phyloP scores from a whole-genome alignment of 176 grass and related monocot genomes.

The Bonia amplexicaulis region DNA sequence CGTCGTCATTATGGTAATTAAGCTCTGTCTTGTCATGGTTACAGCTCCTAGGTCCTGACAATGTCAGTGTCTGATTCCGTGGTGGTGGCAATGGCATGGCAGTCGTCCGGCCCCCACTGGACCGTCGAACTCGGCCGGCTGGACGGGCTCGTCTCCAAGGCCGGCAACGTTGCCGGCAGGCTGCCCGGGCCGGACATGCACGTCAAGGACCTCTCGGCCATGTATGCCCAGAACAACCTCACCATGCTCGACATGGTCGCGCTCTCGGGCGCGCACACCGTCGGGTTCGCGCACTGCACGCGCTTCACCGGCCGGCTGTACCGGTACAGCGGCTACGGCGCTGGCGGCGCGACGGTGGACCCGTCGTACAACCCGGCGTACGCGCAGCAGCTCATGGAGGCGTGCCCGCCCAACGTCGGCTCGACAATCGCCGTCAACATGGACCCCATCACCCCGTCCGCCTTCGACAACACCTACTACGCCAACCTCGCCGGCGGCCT shows the following conservation, averaged over 20 bases:
- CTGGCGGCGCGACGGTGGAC: neutral
- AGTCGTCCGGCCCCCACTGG: constrained; percentile 56
- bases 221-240: constrained; percentile 36
- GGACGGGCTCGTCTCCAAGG: constrained; percentile 46
- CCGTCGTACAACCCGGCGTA: constrained; percentile 27
- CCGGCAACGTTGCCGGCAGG: constrained; percentile 21
- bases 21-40: neutral
- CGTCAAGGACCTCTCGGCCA: constrained; percentile 15
- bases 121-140: constrained; percentile 53
- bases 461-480: constrained; percentile 74
- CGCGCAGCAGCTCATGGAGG: constrained; percentile 38
- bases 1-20: constrained; percentile 48
- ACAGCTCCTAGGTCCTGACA: neutral
- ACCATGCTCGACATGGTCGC: constrained; percentile 41
- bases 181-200: constrained; percentile 27
- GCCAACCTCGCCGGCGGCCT: constrained; percentile 38
- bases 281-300: constrained; percentile 68
- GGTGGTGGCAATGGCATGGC: neutral
- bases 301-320: constrained; percentile 58
- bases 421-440: constrained; percentile 44
- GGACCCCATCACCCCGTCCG: constrained; percentile 47
- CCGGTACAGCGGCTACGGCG: neutral
- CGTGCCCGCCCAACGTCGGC: constrained; percentile 40
- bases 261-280: constrained; percentile 70
- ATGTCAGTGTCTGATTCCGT: neutral